These are phyloP conservation scores for Cladosporium sp. DNA, from an alignment of 2,329 filamentous ascomycete genomes.

Conservation along the genomic window DNA sequence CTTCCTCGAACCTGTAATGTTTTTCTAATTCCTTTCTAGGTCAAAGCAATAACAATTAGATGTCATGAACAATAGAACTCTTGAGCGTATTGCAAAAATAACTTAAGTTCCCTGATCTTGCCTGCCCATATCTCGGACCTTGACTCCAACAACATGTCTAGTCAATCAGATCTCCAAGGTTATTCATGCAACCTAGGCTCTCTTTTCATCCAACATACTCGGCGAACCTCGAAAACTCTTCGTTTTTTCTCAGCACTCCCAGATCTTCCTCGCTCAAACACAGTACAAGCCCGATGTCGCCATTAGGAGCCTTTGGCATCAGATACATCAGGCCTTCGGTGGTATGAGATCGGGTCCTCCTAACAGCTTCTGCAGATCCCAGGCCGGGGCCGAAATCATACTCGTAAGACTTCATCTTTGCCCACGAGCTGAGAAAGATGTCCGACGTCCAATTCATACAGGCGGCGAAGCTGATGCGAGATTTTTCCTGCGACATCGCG, in stretches of 20 bases:
- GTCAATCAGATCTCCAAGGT: too few relatives aligned
- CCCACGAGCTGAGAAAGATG: constrained; percentile 54
- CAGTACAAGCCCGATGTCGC: constrained; percentile 42
- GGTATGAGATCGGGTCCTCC: constrained; percentile 44
- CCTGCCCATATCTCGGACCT: too few relatives aligned
- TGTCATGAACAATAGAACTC: too few relatives aligned
- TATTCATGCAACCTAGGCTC: too few relatives aligned
- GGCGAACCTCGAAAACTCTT: constrained; percentile 32
- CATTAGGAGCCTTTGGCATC: constrained; percentile 41
- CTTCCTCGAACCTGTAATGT: too few relatives aligned
- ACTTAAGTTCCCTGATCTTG: too few relatives aligned
- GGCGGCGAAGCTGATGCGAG: constrained; percentile 30
- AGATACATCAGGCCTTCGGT: constrained; percentile 49
- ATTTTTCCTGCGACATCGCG: constrained; percentile 14
- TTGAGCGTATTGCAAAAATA: too few relatives aligned
- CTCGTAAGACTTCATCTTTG: constrained; percentile 42
- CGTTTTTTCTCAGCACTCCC: constrained; percentile 40
- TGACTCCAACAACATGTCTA: too few relatives aligned
- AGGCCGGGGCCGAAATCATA: constrained; percentile 47
- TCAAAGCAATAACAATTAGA: too few relatives aligned
- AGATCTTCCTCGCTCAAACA: constrained; percentile 49
- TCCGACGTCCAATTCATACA: constrained; percentile 38
- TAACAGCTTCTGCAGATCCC: constrained; percentile 45
- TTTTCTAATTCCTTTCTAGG: too few relatives aligned
- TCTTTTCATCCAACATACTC: constrained; percentile 2